Evolutionary conservation across 805 yeast species (phyloP), one percentile per base, ranked within the genome.

Genomic region (Yarrowia phangngaensis): DNA sequence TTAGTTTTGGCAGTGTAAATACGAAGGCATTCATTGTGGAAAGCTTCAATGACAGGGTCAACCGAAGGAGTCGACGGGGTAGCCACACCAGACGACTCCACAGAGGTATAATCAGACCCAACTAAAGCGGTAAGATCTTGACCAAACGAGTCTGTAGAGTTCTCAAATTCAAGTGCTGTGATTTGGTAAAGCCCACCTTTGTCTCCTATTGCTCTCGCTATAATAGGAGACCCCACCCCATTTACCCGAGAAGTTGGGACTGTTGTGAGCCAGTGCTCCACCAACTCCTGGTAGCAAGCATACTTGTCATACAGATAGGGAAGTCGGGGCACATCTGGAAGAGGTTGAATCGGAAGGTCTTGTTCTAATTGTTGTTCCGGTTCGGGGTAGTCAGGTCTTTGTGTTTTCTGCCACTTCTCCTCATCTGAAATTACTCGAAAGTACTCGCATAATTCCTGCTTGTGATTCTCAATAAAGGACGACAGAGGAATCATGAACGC

Each of bases 401-500:
- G 35, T 3, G 30, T 13, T n/a, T 41, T 22, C 27, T 41, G 22
- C 48, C 48, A 41, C 14, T 12, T 12, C n/a, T 15, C 9, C 16
- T 41, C 28, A 29, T 41, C 14, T 14, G 48, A 41, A 14, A 41
- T 41, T 12, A 30, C 27, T 9, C 48, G 35, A 17, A 29, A 41
- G 35, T 29, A 41, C 22, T 22, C 17, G 8, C 35, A 29, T 16
- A 41, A 22, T 13, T 29, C 29, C 11, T 14, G 3, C 35, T 41
- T 41, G 29, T 41, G 8, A 6, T 29, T 22, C 27, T 30, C 35
- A 6, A 41, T 41, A 17, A 41, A 41, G 1, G 48, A 29, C 8
- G 35, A 13, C n/a, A 41, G 29, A 48, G 46, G 56, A 31, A 43
- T 52, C 52, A 26, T 52, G 57, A n/a, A 27, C 55, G 16, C 47